phyloP scores from a whole-genome alignment of 2,329 filamentous ascomycete species.

The Trichoderma sp. region DNA sequence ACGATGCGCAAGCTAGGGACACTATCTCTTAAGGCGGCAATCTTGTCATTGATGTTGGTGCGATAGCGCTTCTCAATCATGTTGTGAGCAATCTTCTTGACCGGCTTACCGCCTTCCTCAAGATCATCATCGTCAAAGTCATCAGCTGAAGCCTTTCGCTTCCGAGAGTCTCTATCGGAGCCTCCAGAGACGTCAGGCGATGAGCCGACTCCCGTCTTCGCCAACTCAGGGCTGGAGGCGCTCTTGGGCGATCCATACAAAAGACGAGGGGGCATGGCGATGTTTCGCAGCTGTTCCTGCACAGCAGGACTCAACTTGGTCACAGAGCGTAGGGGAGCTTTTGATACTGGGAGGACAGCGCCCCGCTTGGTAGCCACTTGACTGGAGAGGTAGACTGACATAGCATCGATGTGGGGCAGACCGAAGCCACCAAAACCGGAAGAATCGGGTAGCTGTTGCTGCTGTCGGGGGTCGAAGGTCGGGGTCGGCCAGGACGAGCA shows the following conservation, averaged over 20 bases:
- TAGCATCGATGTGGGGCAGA: constrained; percentile 36
- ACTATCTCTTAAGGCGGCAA: constrained; percentile 84
- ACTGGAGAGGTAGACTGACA: constrained; percentile 32
- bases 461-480: constrained; percentile 28
- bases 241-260: constrained; percentile 59
- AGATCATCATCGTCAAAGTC: constrained; percentile 48
- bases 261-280: constrained; percentile 62
- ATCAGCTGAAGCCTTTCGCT: constrained; percentile 66
- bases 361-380: constrained; percentile 23
- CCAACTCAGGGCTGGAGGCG: constrained; percentile 57
- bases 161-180: constrained; percentile 52
- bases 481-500: constrained; percentile 36
- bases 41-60: constrained; percentile 96
- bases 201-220: constrained; percentile 46
- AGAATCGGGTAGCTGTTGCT: constrained; percentile 31
- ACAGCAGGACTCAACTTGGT: constrained; percentile 52
- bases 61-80: constrained; percentile 98
- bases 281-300: constrained; percentile 59
- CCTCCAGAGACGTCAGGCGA: constrained; percentile 55
- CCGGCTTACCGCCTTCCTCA: constrained; percentile 51
- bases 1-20: constrained; percentile 86
- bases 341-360: constrained; percentile 29
- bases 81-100: constrained; percentile 94
- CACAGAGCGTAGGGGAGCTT: constrained; percentile 30
- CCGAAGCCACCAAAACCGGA: constrained; percentile 33